These are phyloP conservation scores for Hymenoscyphus repandus DNA, from an alignment of 2,329 filamentous ascomycete species.

Conservation along the genomic window DNA sequence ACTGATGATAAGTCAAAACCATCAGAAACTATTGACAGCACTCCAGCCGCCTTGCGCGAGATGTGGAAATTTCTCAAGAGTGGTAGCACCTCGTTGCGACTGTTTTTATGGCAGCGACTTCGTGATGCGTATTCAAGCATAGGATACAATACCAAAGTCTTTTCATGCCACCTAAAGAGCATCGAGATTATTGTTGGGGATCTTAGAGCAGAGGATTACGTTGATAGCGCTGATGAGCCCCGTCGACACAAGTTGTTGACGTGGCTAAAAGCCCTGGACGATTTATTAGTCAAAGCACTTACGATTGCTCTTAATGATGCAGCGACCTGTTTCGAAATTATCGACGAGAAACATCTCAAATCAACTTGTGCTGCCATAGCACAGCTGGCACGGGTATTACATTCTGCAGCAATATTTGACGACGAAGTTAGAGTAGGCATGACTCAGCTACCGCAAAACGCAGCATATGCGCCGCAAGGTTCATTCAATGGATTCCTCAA, in stretches of 20 bases:
- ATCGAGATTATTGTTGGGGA: slow-evolving; percentile 78
- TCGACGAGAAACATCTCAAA: slow-evolving; percentile 74
- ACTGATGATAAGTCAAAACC: slow-evolving; percentile 9
- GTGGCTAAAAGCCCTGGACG: slow-evolving; percentile 74
- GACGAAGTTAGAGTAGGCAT: slow-evolving; percentile 81
- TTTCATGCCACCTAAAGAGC: slow-evolving; percentile 80
- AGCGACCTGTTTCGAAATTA: slow-evolving; percentile 69
- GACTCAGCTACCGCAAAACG: slow-evolving; percentile 51
- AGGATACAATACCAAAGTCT: slow-evolving; percentile 78
- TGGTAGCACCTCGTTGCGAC: slow-evolving; percentile 74
- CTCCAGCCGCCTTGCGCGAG: slow-evolving; percentile 52
- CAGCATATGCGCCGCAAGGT: slow-evolving; percentile 37
- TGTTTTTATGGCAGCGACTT: slow-evolving; percentile 89
- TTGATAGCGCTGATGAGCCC: slow-evolving; percentile 51
- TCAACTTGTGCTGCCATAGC: slow-evolving; percentile 68
- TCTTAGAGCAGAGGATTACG: slow-evolving; percentile 53
- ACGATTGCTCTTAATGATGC: slow-evolving; percentile 61
- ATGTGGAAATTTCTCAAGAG: slow-evolving; percentile 80
- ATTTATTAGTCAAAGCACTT: slow-evolving; percentile 68
- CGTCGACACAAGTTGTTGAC: slow-evolving; percentile 68
- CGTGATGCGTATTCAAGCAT: slow-evolving; percentile 84
- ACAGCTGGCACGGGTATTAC: slow-evolving; percentile 67
- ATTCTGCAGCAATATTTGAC: slow-evolving; percentile 75
- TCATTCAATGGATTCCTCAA: slow-evolving; percentile 54
- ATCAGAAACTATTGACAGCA: slow-evolving; percentile 22